Evolutionary conservation across 768 basidiomycete species (phyloP), one percentile per base, ranked within the genome.

Genomic region (Mrakia frigida): DNA sequence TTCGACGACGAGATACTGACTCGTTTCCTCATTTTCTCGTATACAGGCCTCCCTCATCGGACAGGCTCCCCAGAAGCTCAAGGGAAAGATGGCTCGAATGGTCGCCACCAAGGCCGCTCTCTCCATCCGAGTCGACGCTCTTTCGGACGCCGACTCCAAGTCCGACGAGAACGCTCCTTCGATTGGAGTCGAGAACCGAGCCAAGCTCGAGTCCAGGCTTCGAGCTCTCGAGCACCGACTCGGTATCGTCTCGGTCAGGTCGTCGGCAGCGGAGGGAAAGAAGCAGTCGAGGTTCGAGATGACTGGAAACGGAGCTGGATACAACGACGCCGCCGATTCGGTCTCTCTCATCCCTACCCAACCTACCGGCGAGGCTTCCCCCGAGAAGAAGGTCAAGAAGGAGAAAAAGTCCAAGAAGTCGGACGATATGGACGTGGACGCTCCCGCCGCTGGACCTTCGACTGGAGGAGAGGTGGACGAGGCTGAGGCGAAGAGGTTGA

Each of bases 41-140:
- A 10, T 74, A 13, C 70, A 93, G 92, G 94, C 96, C 53, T 97
- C 94, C 1, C 87, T 99, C 74, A 92, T 98, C 79, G 96, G 96
- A 46, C 94, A 97, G 86, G 95, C 96, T 67, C 93, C 96, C 59
- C 93, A 93, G 77, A 98, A 98, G 85, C 88, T 98, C 79, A 99
- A 98, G 87, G 96, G 96, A 81, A 99, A 98, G 90, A 98, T 98
- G 97, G 97, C 97, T 31, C 92, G 97, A 81, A 99, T 99, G 97
- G 94, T 98, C 41, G 95, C 97, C 69, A 98, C 97, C 68, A 99
- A 99, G 86, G 90, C 96, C 5, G 92, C 97, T 0, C 89, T 99
- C 21, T 96, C 96, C 6, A 93, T 97, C 81, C 96, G 97, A 84
- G 93, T 98, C 52, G 97, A 99, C 80, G 97, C 97, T 10, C 90